Base-by-base conservation (phyloP, 257 asterid genomes). In the Solanum paucissectum region DNA sequence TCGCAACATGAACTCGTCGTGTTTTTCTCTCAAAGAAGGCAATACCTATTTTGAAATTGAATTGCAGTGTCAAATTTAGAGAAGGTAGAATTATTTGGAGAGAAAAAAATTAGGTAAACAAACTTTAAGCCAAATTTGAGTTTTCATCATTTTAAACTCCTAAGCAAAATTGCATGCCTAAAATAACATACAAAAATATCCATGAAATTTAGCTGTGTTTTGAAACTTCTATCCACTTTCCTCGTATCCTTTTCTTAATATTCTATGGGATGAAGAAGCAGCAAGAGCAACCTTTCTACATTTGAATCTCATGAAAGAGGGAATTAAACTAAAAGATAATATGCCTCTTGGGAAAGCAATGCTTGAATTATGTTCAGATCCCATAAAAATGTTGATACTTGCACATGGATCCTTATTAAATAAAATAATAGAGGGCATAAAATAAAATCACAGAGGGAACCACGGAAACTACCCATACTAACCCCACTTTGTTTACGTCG, bases 1-100 rank as follows among this genome's bases (percentile, higher is more conserved):
- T 88, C 98, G 95, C 91, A 97, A 84, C 99, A 97, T 93, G 92
- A 95, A 96, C 84, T 96, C 99, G 12, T 95, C 99, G 88, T 96
- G 98, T 89, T 94, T 97, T 91, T 97, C 99, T 90, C 93, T 91
- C 77, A 95, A 88, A 86, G 98, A 94, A 89, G 98, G 98, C 83
- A 96, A 88, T 68, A 93, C 98, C 98, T 94, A 91, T 68, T 68
- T 36, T 33, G 40, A 27, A 87, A 27, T 46, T 46, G 36, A 81
- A 46, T 25, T 75, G 33, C 20, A 75, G 3, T 86, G 62, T 83
- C 36, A 83, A 68, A 87, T 87, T 27, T 87, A 64, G 76, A 76
- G 52, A 73, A 42, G 11, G 38, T 27, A 79, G 55, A 44, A 44
- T 27, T 27, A 44, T 44, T 44, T 79, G 40, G 85, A 46, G 27